phyloP scores from a whole-genome alignment of 1,139 yeast genomes.

The Magnusiomyces fungicola region DNA sequence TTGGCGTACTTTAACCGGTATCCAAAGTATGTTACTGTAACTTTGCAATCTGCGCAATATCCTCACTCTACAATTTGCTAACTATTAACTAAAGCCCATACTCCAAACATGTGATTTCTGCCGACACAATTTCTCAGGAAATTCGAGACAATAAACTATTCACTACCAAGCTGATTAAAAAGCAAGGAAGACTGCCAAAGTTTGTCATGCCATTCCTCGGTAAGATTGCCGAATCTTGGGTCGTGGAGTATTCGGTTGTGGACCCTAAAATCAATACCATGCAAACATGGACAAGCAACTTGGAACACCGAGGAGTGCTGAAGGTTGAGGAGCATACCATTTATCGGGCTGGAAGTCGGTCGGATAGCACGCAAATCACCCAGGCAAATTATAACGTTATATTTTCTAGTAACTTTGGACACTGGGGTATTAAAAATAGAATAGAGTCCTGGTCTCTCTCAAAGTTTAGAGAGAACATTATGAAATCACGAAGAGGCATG shows the following conservation, averaged over 20 bases:
- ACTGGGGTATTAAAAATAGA: conserved; percentile 55
- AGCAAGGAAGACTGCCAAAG: conserved; percentile 72
- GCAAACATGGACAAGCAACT: conserved; percentile 69
- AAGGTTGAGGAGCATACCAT: conserved; percentile 71
- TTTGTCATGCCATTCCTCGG: conserved; percentile 79
- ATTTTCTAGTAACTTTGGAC: conserved; percentile 61
- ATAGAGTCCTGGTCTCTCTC: conserved; percentile 80
- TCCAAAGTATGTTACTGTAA: conserved; percentile 46
- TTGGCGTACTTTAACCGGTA: conserved; percentile 77
- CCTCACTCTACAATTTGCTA: not conserved
- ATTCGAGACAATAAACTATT: conserved; percentile 53
- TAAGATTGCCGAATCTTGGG: conserved; percentile 67
- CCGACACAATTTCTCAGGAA: conserved; percentile 61
- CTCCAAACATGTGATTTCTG: conserved; percentile 79
- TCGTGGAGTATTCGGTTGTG: conserved; percentile 71
- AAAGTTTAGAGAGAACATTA: conserved; percentile 60
- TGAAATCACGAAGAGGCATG: conserved; percentile 65
- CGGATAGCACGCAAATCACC: conserved; percentile 14
- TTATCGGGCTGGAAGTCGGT: conserved; percentile 35
- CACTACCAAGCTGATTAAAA: conserved; percentile 68
- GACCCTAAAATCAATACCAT: conserved; percentile 54
- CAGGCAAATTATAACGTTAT: conserved; percentile 42
- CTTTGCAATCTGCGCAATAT: not conserved
- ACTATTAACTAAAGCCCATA: no score
- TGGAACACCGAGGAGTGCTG: conserved; percentile 77